A percentile compares a stretch with the other conserved stretches of the same genome.
Evolutionary conservation across 2,329 filamentous ascomycete genomes (phyloP).

Genomic region (Fusarium sp.): DNA sequence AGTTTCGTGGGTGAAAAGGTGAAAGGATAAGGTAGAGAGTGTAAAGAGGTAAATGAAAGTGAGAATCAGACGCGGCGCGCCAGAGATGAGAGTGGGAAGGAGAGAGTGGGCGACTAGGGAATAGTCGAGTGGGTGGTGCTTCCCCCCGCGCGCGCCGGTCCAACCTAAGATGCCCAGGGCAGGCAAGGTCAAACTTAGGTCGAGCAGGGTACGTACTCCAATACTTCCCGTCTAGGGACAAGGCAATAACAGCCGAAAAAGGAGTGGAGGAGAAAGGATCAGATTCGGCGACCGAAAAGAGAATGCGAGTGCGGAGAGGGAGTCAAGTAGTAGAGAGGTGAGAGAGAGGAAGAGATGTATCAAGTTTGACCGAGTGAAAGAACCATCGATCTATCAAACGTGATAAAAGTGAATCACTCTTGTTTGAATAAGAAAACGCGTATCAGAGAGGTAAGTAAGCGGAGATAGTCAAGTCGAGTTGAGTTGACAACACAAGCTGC

Average conservation of each 20-base stretch:
- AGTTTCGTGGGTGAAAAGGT: conserved; percentile 13
- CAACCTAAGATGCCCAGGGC: conserved; percentile 35
- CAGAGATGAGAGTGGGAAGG: conserved; percentile 40
- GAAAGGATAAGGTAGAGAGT: conserved; percentile 15
- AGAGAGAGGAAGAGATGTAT: not conserved
- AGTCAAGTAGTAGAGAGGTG: not conserved
- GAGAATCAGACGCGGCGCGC: conserved; percentile 44
- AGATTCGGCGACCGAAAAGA: conserved; percentile 21
- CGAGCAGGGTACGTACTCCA: conserved; percentile 39
- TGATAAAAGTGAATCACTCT: conserved; percentile 21
- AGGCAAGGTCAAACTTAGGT: conserved; percentile 21
- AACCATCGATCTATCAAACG: not conserved
- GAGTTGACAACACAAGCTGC: conserved; percentile 3
- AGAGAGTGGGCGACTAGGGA: conserved; percentile 40
- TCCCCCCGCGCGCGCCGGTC: conserved; percentile 42
- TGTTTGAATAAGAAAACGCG: conserved; percentile 10
- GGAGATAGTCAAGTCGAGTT: conserved; percentile 7
- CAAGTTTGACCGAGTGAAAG: conserved; percentile 12
- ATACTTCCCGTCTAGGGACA: conserved; percentile 21
- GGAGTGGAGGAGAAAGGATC: conserved; percentile 30
- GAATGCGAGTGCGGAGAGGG: conserved; percentile 21
- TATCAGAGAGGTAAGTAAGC: conserved; percentile 15
- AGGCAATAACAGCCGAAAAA: conserved; percentile 33
- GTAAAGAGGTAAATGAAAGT: conserved; percentile 30
- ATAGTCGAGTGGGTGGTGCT: conserved; percentile 38